A percentile compares a stretch with the other conserved stretches of the same genome.
Evolutionary conservation across 441 rosid species (phyloP).

Genomic region (Erodium texanum): DNA sequence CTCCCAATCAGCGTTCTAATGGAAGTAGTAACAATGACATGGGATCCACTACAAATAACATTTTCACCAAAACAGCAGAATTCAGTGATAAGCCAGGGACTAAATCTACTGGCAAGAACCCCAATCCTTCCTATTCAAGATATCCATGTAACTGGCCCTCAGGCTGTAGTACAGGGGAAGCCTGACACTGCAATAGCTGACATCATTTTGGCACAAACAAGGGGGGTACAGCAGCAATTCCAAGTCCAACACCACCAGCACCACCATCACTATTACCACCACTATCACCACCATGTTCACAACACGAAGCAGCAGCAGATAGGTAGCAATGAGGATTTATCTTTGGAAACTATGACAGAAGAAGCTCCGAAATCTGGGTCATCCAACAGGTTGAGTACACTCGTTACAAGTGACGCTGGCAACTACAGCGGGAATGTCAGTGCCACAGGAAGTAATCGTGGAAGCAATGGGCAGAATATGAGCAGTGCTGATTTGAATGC

Average conservation of each 20-base stretch:
- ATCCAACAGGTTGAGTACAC: slow-evolving; percentile 39
- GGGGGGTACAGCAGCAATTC: slow-evolving; percentile 23
- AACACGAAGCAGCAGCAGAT: slow-evolving; percentile 21
- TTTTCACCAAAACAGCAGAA: slow-evolving; percentile 28
- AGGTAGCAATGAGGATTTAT: slow-evolving; percentile 22
- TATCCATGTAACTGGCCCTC: slow-evolving; percentile 21
- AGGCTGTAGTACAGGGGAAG: slow-evolving; percentile 21
- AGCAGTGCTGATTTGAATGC: slow-evolving; percentile 39
- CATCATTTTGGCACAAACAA: slow-evolving; percentile 15
- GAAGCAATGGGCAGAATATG: slow-evolving; percentile 44
- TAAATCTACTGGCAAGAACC: slow-evolving; percentile 32
- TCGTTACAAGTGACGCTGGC: slow-evolving; percentile 32
- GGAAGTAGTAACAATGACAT: slow-evolving; percentile 53
- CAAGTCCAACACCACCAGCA: slow-evolving; percentile 20
- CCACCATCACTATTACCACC: slow-evolving; percentile 15
- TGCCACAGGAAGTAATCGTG: slow-evolving; percentile 59
- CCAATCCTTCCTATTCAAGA: slow-evolving; percentile 29
- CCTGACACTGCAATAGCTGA: slow-evolving; percentile 22
- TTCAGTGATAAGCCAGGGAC: slow-evolving; percentile 29
- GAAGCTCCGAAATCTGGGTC: slow-evolving; percentile 43
- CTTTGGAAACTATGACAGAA: slow-evolving; percentile 26
- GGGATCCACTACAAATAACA: slow-evolving; percentile 32
- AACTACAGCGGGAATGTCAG: slow-evolving; percentile 56
- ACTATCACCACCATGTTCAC: slow-evolving; percentile 21
- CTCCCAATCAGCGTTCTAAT: slow-evolving; percentile 41